phyloP scores from a whole-genome alignment of 2,329 filamentous ascomycete genomes.

The Neocucurbitaria cava region DNA sequence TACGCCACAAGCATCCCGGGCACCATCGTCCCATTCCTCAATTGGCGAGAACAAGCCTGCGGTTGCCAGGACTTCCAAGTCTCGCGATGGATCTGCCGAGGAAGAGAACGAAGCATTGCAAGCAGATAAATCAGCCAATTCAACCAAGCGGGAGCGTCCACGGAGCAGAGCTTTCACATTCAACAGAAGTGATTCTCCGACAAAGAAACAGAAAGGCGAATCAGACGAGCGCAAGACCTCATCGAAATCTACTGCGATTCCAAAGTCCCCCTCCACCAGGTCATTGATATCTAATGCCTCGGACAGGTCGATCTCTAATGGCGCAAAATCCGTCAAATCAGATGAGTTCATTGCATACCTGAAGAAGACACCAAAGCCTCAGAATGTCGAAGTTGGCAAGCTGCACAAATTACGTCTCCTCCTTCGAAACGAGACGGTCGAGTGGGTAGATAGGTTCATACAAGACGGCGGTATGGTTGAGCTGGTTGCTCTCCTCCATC shows the following conservation, averaged over 20 bases:
- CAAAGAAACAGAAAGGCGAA: constrained; percentile 75
- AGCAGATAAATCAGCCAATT: constrained; percentile 27
- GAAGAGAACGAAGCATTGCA: constrained; percentile 23
- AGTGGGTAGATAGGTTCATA: constrained; percentile 94
- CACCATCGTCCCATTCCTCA: constrained; percentile 52
- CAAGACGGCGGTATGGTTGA: constrained; percentile 90
- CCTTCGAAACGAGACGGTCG: constrained; percentile 91
- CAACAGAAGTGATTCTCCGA: constrained; percentile 72
- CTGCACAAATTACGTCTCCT: constrained; percentile 90
- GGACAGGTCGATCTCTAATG: constrained; percentile 68
- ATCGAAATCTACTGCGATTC: constrained; percentile 75
- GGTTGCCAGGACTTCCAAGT: constrained; percentile 49
- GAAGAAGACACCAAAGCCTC: constrained; percentile 78
- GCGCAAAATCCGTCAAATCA: constrained; percentile 76
- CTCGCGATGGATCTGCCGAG: constrained; percentile 35
- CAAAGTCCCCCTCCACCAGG: constrained; percentile 66
- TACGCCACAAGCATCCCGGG: constrained; percentile 57
- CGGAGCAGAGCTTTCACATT: constrained; percentile 82
- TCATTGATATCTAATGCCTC: constrained; percentile 63
- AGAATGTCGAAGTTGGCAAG: constrained; percentile 89
- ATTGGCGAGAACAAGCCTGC: constrained; percentile 52
- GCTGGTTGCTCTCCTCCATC: constrained; percentile 82
- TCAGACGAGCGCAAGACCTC: constrained; percentile 60
- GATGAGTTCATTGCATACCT: constrained; percentile 88
- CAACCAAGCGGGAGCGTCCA: constrained; percentile 57